Evolutionary conservation across 441 rosid genomes (phyloP).

Genomic region (Omphalea diandra): DNA sequence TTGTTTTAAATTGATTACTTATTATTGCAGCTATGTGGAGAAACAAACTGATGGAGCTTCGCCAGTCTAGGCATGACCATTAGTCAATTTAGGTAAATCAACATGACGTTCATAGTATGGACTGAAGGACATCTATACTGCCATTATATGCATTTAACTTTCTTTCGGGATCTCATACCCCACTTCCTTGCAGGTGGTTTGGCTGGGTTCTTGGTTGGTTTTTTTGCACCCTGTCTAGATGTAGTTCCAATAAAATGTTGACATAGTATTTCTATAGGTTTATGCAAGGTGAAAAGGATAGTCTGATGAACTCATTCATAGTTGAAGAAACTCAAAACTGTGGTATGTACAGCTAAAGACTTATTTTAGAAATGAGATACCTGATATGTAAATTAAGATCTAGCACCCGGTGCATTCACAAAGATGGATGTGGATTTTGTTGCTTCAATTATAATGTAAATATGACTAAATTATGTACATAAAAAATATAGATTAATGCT

Average conservation of each 20-base stretch:
- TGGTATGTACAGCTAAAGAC: slow-evolving; percentile 14
- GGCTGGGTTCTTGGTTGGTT: background rate
- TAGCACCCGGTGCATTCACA: background rate
- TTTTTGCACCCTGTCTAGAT: slow-evolving; percentile 6
- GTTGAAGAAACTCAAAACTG: background rate
- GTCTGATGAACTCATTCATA: background rate
- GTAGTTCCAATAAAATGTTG: slow-evolving; percentile 7
- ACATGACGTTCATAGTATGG: slow-evolving; percentile 1
- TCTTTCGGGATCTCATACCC: background rate
- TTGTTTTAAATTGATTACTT: slow-evolving; percentile 13
- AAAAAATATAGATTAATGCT: background rate
- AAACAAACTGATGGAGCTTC: slow-evolving; percentile 61
- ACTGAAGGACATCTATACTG: background rate
- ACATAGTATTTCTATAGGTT: background rate
- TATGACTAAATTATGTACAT: background rate
- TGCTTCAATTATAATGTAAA: slow-evolving; percentile 1
- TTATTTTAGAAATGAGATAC: slow-evolving; percentile 15
- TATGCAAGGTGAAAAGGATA: background rate
- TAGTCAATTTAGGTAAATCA: slow-evolving; percentile 26
- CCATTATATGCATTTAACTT: background rate
- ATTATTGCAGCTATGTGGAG: slow-evolving; percentile 61
- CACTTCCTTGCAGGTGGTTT: slow-evolving; percentile 1
- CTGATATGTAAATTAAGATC: slow-evolving; percentile 2
- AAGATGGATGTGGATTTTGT: background rate
- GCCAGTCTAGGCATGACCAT: slow-evolving; percentile 39